phyloP scores from a whole-genome alignment of 83 land plant genomes.

The Picea abies region DNA sequence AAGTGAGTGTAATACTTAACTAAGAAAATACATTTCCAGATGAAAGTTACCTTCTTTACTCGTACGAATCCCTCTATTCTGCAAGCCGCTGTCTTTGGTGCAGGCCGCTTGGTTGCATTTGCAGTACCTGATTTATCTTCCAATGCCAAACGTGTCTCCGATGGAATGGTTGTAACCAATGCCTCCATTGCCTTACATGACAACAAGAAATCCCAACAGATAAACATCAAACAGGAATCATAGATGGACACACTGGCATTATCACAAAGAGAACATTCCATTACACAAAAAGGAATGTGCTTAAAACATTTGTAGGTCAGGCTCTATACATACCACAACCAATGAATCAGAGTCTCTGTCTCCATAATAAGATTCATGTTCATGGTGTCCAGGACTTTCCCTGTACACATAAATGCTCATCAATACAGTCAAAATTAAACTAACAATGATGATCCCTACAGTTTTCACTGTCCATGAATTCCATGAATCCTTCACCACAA shows the following conservation, averaged over 20 bases:
- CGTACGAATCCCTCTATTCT: constrained; percentile 97
- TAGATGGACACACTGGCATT: not conserved
- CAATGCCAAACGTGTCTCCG: constrained; percentile 50
- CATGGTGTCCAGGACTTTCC: constrained; percentile 92
- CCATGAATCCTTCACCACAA: not conserved
- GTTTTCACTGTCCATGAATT: not conserved
- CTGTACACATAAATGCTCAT: constrained; percentile 31
- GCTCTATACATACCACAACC: constrained; percentile 58
- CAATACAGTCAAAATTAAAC: not conserved
- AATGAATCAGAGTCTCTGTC: constrained; percentile 91
- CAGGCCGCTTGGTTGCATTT: constrained; percentile 68
- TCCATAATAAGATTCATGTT: constrained; percentile 98
- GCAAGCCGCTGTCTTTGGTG: constrained; percentile 92
- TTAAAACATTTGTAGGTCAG: not conserved
- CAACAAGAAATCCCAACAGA: not conserved
- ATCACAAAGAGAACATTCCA: not conserved
- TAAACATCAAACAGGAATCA: constrained; percentile 8
- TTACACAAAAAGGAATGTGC: constrained; percentile 2
- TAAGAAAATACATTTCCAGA: not conserved
- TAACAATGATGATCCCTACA: no score
- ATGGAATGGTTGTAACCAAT: constrained; percentile 62
- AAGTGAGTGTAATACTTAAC: no score
- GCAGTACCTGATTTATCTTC: constrained; percentile 47
- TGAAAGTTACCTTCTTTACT: constrained; percentile 82
- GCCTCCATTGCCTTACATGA: constrained; percentile 72